Conservation (phyloP, 1,284 basidiomycete species). For the Trichosporon sp. region DNA sequence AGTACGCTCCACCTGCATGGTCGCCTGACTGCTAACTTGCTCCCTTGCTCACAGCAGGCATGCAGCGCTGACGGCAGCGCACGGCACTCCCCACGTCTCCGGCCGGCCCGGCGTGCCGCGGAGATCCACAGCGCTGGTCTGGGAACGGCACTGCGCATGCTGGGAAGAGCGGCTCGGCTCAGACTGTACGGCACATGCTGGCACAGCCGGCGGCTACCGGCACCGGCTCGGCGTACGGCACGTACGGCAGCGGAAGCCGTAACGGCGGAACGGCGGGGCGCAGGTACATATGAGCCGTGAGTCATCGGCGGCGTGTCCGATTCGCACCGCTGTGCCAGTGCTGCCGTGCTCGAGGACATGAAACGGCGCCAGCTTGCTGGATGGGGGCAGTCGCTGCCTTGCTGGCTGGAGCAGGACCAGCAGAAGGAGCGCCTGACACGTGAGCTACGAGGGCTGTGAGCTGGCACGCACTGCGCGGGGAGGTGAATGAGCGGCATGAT, state of each 20-base stretch:
- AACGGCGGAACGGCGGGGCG: not conserved
- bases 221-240: too few relatives aligned
- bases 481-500: not conserved
- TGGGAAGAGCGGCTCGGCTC: too few relatives aligned
- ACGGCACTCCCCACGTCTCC: too few relatives aligned
- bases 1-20: not conserved
- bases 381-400: not conserved
- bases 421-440: not conserved
- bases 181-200: too few relatives aligned
- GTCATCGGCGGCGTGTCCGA: not conserved
- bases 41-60: not conserved
- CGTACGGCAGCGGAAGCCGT: not conserved
- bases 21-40: not conserved
- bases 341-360: not conserved
- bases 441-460: too few relatives aligned
- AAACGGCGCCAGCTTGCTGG: not conserved
- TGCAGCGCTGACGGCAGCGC: too few relatives aligned
- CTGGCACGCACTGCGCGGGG: too few relatives aligned
- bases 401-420: too few relatives aligned
- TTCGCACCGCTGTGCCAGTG: not conserved
- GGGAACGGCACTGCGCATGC: too few relatives aligned
- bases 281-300: not conserved
- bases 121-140: too few relatives aligned
- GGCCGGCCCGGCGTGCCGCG: too few relatives aligned
- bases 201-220: too few relatives aligned